A percentile compares a stretch with the other conserved stretches of the same genome.
These are phyloP conservation scores for Ophiocordyceps robertsii DNA, from an alignment of 2,329 filamentous ascomycete species.

Conservation along the genomic window DNA sequence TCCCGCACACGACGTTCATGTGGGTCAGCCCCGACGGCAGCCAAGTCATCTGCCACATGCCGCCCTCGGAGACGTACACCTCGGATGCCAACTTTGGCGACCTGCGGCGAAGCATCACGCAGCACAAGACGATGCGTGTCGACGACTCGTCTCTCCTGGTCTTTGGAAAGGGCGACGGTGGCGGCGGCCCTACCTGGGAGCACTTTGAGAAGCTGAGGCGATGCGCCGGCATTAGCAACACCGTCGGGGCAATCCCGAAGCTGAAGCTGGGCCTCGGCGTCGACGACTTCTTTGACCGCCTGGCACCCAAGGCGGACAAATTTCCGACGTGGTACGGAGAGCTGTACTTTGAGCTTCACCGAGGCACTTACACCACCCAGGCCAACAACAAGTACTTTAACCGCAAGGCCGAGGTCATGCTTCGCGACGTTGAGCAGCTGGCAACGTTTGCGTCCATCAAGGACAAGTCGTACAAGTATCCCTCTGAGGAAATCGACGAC, in stretches of 20 bases:
- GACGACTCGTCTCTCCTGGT: slow-evolving; percentile 83
- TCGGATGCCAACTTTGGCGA: slow-evolving; percentile 91
- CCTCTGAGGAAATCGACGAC: slow-evolving; percentile 81
- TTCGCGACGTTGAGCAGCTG: slow-evolving; percentile 79
- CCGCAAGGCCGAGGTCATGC: slow-evolving; percentile 67
- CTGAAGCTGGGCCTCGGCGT: slow-evolving; percentile 82
- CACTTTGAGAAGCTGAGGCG: slow-evolving; percentile 90
- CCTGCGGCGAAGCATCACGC: slow-evolving; percentile 72
- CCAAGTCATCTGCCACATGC: slow-evolving; percentile 96
- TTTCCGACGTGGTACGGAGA: slow-evolving; percentile 97
- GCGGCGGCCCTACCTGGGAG: slow-evolving; percentile 86
- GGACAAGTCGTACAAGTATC: slow-evolving; percentile 67
- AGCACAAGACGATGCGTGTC: slow-evolving; percentile 93
- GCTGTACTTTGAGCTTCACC: slow-evolving; percentile 93
- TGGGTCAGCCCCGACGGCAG: slow-evolving; percentile 94
- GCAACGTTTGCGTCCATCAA: slow-evolving; percentile 74
- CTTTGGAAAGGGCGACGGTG: slow-evolving; percentile 93
- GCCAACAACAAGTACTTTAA: slow-evolving; percentile 97
- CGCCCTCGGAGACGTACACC: slow-evolving; percentile 89
- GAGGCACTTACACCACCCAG: slow-evolving; percentile 94
- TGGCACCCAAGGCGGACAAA: slow-evolving; percentile 66
- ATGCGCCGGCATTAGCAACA: slow-evolving; percentile 84
- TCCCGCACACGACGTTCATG: slow-evolving; percentile 97
- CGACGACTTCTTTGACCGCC: slow-evolving; percentile 81
- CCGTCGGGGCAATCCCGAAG: slow-evolving; percentile 63